Evolutionary conservation across 202 grass and related monocot genomes (phyloP).

Genomic region (Setaria viridis): DNA sequence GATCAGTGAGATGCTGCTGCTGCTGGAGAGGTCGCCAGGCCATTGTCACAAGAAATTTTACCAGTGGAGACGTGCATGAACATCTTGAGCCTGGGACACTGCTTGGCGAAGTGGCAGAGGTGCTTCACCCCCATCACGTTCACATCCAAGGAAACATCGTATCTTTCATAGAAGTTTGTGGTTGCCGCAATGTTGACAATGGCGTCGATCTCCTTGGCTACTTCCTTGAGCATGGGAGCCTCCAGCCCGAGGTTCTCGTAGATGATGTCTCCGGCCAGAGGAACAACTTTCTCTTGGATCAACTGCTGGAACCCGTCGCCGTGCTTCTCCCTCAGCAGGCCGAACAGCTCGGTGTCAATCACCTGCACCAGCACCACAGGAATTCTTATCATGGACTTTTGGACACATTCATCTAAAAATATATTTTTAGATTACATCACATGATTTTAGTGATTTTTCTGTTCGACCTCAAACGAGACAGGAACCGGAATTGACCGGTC

Average conservation of each 20-base stretch:
- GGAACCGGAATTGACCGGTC: too few relatives aligned
- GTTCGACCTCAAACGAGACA: too few relatives aligned
- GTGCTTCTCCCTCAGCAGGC: conserved; percentile 54
- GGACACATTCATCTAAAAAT: too few relatives aligned
- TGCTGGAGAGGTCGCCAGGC: too few relatives aligned
- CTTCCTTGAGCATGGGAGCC: conserved; percentile 4
- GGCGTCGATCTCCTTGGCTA: conserved; percentile 47
- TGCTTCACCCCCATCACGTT: conserved; percentile 83
- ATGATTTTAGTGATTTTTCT: too few relatives aligned
- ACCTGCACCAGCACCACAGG: conserved; percentile 22
- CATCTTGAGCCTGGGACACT: conserved; percentile 65
- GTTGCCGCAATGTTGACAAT: conserved; percentile 72
- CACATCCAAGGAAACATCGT: conserved; percentile 70
- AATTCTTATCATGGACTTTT: too few relatives aligned
- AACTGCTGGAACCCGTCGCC: conserved; percentile 46
- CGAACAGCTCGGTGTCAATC: conserved; percentile 56
- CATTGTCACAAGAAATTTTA: neutral
- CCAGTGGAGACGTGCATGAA: conserved; percentile 85
- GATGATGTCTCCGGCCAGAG: conserved; percentile 55
- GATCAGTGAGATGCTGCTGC: too few relatives aligned
- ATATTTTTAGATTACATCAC: too few relatives aligned
- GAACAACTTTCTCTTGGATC: conserved; percentile 52
- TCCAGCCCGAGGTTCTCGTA: conserved; percentile 61
- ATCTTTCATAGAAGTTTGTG: conserved; percentile 72
- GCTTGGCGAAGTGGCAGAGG: conserved; percentile 67